These are phyloP conservation scores for Carnegiea gigantea DNA, from an alignment of 179 eudicot genomes.

Conservation along the genomic window DNA sequence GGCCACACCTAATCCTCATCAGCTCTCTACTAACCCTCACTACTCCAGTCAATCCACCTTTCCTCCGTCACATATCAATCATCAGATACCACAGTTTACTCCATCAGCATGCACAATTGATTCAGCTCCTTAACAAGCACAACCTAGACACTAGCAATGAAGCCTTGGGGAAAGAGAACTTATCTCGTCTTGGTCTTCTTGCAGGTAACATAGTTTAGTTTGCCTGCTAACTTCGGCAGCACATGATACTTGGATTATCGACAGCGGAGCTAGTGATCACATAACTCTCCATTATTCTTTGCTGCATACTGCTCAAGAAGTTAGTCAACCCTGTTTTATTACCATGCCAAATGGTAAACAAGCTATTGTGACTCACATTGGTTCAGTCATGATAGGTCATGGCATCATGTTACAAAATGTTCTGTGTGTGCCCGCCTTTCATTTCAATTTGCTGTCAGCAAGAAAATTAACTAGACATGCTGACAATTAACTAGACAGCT, in stretches of 20 bases:
- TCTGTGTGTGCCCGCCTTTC: not conserved
- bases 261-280: not conserved
- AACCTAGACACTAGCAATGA: no score
- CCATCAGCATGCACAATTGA: no score
- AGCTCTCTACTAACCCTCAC: rapidly evolving
- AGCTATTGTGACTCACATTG: not conserved
- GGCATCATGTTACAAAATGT: not conserved
- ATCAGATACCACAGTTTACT: no score
- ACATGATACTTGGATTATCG: not conserved
- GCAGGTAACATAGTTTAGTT: not conserved
- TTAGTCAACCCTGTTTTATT: not conserved
- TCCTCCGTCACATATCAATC: no score
- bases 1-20: no score
- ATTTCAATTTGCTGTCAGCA: not conserved
- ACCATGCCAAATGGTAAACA: not conserved
- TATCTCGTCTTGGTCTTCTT: not conserved
- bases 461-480: not conserved
- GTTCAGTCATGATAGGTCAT: not conserved
- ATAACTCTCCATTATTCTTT: not conserved
- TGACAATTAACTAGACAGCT: not conserved
- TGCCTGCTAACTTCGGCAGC: not conserved
- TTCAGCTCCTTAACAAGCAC: no score
- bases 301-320: not conserved
- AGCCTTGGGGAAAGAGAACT: no score
- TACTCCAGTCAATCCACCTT: no score